Evolutionary conservation across 2,329 filamentous ascomycete species (phyloP).

Genomic region (Aspergillus ruber): DNA sequence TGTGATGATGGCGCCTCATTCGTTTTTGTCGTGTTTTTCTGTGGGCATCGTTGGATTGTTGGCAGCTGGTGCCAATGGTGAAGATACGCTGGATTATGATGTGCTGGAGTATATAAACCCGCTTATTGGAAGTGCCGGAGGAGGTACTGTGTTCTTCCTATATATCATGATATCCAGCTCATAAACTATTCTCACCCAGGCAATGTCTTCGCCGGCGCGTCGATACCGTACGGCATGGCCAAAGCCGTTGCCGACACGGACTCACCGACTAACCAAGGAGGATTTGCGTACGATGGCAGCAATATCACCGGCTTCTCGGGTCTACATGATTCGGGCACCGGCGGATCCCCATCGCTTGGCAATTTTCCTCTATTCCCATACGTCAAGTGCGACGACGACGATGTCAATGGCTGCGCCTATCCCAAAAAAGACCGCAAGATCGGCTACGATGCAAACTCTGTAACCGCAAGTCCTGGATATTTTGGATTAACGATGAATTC

Average conservation of each 20-base stretch:
- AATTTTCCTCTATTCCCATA: conserved; percentile 69
- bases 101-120: conserved; percentile 44
- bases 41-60: conserved; percentile 5
- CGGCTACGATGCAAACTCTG: conserved; percentile 44
- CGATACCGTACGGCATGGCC: conserved; percentile 50
- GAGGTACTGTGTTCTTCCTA: conserved; percentile 23
- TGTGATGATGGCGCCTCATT: not conserved
- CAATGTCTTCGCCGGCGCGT: conserved; percentile 53
- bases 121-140: conserved; percentile 49
- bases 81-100: conserved; percentile 27
- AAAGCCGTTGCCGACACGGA: conserved; percentile 53
- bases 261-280: conserved; percentile 47
- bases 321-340: conserved; percentile 48
- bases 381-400: conserved; percentile 52
- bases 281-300: conserved; percentile 49
- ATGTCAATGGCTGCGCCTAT: conserved; percentile 57
- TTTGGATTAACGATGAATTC: conserved; percentile 56
- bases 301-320: conserved; percentile 47
- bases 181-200: conserved; percentile 22
- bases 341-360: conserved; percentile 56
- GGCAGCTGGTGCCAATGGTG: conserved; percentile 6
- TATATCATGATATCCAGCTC: not conserved
- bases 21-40: conserved; percentile 7
- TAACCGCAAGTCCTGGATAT: conserved; percentile 58
- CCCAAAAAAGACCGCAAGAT: conserved; percentile 48